Base-by-base conservation (phyloP, 495 filamentous ascomycete genomes). In the Hypoxylon rickii region DNA sequence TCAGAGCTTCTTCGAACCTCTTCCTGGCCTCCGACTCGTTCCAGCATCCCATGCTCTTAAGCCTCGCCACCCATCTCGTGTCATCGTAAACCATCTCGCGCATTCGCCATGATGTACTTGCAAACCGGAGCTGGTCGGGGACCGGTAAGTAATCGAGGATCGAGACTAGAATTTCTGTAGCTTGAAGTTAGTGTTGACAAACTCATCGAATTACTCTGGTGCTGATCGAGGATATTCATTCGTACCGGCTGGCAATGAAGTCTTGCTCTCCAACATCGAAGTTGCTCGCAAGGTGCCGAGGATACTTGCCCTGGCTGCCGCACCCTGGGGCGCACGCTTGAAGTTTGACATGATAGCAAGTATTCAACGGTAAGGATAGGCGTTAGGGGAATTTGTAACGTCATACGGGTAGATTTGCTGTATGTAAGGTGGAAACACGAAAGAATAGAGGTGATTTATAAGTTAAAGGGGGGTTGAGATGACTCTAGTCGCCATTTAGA, bases 1-100 rank as follows among this genome's bases (percentile, higher is more conserved):
- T 80, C 74, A 90, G 81, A 1, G 81, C 79, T 17, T 89, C 84
- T 55, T 97, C 94, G 20, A 88, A 86, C 55, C 88, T 75, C 64
- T 80, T 82, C 44, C 93, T 80, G 0, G 94, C 94, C 66, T 96
- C 94, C 3, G 73, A 68, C 66, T 99, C 95, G 65, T 93, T 88
- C 95, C 95, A 99, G 61, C 89, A 87, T 4, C 87, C 90, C 83
- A 99, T 96, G 21, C 78, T 79, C 63, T 87, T 84, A 24, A 99
- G 73, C 53, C 85, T 82, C 47, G 88, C 85, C 39, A 97, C 87
- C 94, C 94, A 99, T 74, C 93, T 82, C 15, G 90, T 89, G 70
- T 99, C 94, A 78, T 99, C 95, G 74, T 97, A 97, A 8, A 95
- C 95, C 92, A 99, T 99, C 71, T 99, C 94, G 60, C 87, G 88